These are phyloP conservation scores for Malassezia sp. DNA, from an alignment of 1,284 basidiomycete genomes.

Conservation along the genomic window DNA sequence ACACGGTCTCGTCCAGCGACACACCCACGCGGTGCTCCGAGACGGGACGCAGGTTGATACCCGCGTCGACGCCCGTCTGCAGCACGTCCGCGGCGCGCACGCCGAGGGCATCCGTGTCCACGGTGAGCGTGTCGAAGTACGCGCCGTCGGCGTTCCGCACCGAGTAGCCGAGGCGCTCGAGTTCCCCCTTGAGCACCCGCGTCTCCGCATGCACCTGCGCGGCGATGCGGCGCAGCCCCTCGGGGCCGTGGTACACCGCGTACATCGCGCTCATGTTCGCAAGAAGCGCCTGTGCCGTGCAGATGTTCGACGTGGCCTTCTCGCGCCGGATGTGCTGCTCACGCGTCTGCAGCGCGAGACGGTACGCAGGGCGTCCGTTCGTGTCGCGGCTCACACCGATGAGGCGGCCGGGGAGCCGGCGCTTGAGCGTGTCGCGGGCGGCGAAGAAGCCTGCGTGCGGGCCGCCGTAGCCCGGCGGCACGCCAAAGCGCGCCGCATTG, in stretches of 20 bases:
- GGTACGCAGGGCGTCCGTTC: conserved; percentile 74
- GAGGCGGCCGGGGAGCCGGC: conserved; percentile 90
- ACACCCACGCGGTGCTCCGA: conserved; percentile 70
- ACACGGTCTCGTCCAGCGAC: conserved; percentile 83
- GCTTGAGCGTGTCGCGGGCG: conserved; percentile 78
- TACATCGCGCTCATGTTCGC: conserved; percentile 47
- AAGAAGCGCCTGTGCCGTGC: conserved; percentile 43
- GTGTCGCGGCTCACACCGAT: conserved; percentile 81
- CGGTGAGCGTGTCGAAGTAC: conserved; percentile 90
- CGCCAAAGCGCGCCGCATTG: conserved; percentile 85
- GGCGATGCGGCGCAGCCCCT: conserved; percentile 73
- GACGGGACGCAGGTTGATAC: conserved; percentile 74
- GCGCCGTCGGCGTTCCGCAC: conserved; percentile 51
- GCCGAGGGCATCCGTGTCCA: conserved; percentile 60
- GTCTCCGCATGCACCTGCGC: conserved; percentile 82
- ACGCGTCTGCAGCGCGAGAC: conserved; percentile 67
- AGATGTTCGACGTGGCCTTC: conserved; percentile 46
- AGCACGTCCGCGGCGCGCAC: conserved; percentile 59
- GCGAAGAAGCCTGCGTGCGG: conserved; percentile 80
- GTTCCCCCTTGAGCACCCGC: conserved; percentile 60
- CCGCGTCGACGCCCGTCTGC: conserved; percentile 56
- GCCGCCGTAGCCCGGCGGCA: conserved; percentile 49
- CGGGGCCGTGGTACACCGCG: conserved; percentile 84
- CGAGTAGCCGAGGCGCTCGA: conserved; percentile 64
- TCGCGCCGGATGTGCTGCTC: conserved; percentile 47